Base-by-base conservation (phyloP, 1,284 basidiomycete species). In the Cryptococcus hybrid region DNA sequence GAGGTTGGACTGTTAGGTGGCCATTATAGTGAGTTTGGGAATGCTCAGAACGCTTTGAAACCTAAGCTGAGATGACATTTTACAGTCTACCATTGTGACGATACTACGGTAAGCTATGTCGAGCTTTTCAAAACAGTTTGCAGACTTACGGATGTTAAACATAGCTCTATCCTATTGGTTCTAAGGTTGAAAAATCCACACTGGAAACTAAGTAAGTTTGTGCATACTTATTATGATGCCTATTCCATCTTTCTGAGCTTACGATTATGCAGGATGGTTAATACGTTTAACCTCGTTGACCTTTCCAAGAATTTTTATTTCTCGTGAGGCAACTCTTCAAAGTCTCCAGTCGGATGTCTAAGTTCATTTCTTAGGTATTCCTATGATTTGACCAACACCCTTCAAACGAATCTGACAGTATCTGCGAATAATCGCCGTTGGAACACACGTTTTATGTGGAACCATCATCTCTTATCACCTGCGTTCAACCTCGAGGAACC, bases 231-330 rank as follows among this genome's bases (percentile, higher is more conserved):
- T 44, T 18, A 11, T 48, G 43, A 24, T 34, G n/a, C 47, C 80
- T 82, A n/a, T 99, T 99, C 81, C 92, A 92, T 73, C 92, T 95
- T 75, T 94, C 98, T 3, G 96, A 99, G 30, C 30, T 30, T 30
- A 30, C 4, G 30, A 30, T 30, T 30, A 4, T 34, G n/a, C 47
- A 80, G 82, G 37, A 75, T 93, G 42, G 86, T 96, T 77, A 88
- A 87, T 60, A 86, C 90, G n/a, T 99, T 99, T 81, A 93, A 92
- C 73, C 92, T 95, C 75, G 94, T 99, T 3, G 96, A 99, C 68
- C 85, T 99, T 81, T 89, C 89, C 50, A 98, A 99, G 80, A 98
- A 99, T 79, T 99, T 99, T 75, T 99, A 99, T 80, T 99, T 99
- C 77, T 94, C 91, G 90, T 95, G 66, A 52, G 73, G 55, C 8